A percentile compares a stretch with the other conserved stretches of the same genome.
Evolutionary conservation across 257 asterid species (phyloP).

Genomic region (Scutellaria barbata): DNA sequence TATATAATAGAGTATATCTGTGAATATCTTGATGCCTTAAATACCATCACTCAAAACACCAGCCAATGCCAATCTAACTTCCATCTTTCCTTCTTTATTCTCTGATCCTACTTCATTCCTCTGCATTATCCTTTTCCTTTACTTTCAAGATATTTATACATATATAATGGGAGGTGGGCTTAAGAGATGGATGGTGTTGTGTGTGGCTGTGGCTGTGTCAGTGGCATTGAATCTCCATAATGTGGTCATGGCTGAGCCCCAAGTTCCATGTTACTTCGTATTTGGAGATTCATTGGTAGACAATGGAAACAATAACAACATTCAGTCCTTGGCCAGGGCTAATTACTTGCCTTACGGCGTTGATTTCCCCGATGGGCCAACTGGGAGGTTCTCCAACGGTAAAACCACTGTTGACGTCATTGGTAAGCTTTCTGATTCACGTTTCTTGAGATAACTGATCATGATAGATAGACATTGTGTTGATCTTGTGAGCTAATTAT

Average conservation of each 20-base stretch:
- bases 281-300: constrained; percentile 82
- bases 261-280: constrained; percentile 71
- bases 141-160: background rate
- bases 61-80: background rate
- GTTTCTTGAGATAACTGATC: background rate
- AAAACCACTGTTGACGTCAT: constrained; percentile 72
- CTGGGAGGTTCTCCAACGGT: constrained; percentile 75
- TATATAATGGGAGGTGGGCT: constrained; percentile 40
- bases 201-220: constrained; percentile 27
- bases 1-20: constrained; percentile 17
- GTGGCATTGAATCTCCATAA: constrained; percentile 10
- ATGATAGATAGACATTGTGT: too few species aligned
- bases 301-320: constrained; percentile 70
- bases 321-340: constrained; percentile 67
- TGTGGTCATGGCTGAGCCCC: constrained; percentile 55
- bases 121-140: constrained; percentile 12
- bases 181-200: constrained; percentile 35
- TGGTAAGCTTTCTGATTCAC: constrained; percentile 39
- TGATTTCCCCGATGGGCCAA: constrained; percentile 64
- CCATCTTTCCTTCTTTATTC: constrained; percentile 32
- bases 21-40: constrained; percentile 15
- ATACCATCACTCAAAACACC: constrained; percentile 39
- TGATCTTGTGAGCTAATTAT: background rate
- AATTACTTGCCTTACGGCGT: constrained; percentile 78
- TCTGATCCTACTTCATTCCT: constrained; percentile 19